Base-by-base conservation (phyloP, 2,329 filamentous ascomycete species). In the Colletotrichum somersetense region DNA sequence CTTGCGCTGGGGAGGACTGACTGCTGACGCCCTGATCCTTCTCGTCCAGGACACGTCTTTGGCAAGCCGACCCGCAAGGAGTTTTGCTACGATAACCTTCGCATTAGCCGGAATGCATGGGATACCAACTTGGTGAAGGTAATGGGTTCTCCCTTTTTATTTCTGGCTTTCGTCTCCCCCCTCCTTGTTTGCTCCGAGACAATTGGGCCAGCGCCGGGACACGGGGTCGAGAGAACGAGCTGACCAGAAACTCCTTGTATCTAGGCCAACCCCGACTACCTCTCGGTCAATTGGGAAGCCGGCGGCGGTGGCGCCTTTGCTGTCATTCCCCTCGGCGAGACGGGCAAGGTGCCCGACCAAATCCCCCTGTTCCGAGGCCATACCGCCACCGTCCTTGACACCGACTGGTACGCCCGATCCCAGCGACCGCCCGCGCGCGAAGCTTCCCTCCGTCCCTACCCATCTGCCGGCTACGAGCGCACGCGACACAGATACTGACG, bases 121-220 rank as follows among this genome's bases (percentile, higher is more conserved):
- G 96, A 99, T 83, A 98, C 95, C 79, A 99, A 99, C 86, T 87
- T 99, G 80, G 89, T 98, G 85, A 98, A 98, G 92, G 95, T 97
- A 83, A 82, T 88, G 65, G 40, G 65, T 26, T 26, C 42, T 35
- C n/a, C 14, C 35, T 5, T 40, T 52, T 57, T 3, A 3, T 23
- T 48, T 23, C 12, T 8, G 20, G 20, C 2, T 48, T 12, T 4
- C 2, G 3, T 46, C n/a, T 1, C 7, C 10, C 10, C 6, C n/a
- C 20, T 48, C 10, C 20, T 12, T 48, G 16, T 42, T 18, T 40
- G 23, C 35, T 48, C 55, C 48, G 59, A 70, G 69, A 72, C 66
- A 69, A 42, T 50, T 33, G 53, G 66, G 69, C 14, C 59, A 23
- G 23, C 23, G 46, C 16, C 20, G 38, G 46, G 64, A 42, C n/a